Base-by-base conservation (phyloP, 108 stramenopile species). In the Pseudonitzschia delicatissima region DNA sequence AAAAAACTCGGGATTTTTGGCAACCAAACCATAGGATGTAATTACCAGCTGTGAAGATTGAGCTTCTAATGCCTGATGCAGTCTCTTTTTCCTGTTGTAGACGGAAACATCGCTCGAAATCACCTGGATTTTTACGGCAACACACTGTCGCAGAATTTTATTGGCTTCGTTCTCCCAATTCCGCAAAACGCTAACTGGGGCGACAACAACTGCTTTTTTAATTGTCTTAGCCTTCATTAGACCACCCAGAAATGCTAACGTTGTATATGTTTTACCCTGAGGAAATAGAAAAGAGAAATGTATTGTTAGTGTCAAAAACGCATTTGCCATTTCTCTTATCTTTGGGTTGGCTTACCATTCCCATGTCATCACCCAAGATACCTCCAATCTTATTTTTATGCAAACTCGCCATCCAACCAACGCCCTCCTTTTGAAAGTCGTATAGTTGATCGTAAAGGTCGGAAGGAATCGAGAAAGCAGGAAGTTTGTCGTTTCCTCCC, bases 371-470 rank as follows among this genome's bases (percentile, higher is more conserved):
- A 15, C 39, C 73, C 25, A 74, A 55, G 21, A 61, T 42, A 35
- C 99, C 99, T 20, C 99, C 99, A 49, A 90, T 86, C 6, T 77
- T 68, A 32, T 79, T 63, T 26, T 69, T 18, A 66, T 96, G 79
- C 23, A 96, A 70, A 27, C 81, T 78, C 45, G 85, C 96, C 80
- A 98, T 86, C 97, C 97, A 99, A 20, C 85, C 79, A n/a, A 98
- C 82, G 17, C 93, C 97, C 45, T 82, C 80, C 29, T 80, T 68
- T 71, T 96, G 95, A 76, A 92, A 89, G 7, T 66, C 74, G 68
- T 78, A 94, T 11, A 96, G 83, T 51, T 63, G 73, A 2, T 87
- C 64, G 64, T 82, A 93, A 4, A 89, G 61, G 2, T 60, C 13
- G 3, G 62, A 34, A 12, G 87, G 86, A 27, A 91, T 49, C 12